Evolutionary conservation across 306 rosid genomes (phyloP), one percentile per base, ranked within the genome.

Genomic region (Corylus heterophylla): DNA sequence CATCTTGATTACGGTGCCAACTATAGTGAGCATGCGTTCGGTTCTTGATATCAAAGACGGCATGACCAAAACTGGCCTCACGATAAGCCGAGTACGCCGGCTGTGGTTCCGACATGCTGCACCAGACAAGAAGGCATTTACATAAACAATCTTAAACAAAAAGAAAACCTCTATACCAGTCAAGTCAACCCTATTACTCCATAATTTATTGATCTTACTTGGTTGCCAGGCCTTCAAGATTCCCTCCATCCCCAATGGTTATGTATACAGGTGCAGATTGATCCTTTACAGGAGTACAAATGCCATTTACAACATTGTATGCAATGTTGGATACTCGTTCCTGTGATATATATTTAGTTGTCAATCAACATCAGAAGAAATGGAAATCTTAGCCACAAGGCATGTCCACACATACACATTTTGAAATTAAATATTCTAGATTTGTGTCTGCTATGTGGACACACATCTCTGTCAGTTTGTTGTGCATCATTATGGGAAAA

Each of bases 21-120:
- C 87, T 45, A 63, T 66, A 84, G 84, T 78, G 73, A 1, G 92
- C 92, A 78, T 86, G 92, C 12, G 92, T 89, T 67, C 83, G 74
- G 73, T 89, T 89, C 84, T 84, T 89, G 37, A 84, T 73, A 74
- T 80, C 86, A 27, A 89, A 86, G 22, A 85, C 75, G 70, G 77
- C 90, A 62, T 89, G 90, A 22, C 92, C 90, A 13, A 84, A 89
- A 71, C 92, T 89, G 47, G 92, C 92, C 81, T 89, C 92, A 8
- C 92, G 86, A 42, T 80, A 89, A 2, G 90, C 92, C 1, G 92
- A 89, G 84, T 86, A 89, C 0, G 71, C 52, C 2, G 92, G 92
- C 71, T 89, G 92, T 17, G 92, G 90, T 64, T 89, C 84, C 9
- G 88, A 77, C 92, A 89, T 86, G 63, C 92, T 89, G 84, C 79